Evolutionary conservation across 108 stramenopile genomes (phyloP).

Genomic region (Pelagomonas calceolata): DNA sequence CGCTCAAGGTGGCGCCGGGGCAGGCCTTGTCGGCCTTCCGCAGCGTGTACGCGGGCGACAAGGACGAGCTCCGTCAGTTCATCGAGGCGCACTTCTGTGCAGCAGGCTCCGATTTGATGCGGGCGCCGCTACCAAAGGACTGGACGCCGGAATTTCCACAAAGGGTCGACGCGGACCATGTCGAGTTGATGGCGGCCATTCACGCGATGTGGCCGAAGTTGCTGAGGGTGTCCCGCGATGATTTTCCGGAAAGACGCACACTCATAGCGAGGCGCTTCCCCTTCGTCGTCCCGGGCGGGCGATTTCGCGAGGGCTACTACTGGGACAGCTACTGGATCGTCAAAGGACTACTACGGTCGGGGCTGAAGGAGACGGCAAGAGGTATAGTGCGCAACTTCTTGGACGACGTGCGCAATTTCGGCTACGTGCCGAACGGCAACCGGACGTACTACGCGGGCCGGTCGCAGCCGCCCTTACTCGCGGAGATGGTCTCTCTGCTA

Average conservation of each 20-base stretch:
- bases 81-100: slow-evolving; percentile 2
- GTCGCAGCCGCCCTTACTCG: slow-evolving; percentile 28
- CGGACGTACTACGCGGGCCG: slow-evolving; percentile 41
- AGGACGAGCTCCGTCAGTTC: not conserved
- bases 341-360: slow-evolving; percentile 27
- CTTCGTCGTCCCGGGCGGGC: slow-evolving; percentile 19
- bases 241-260: not conserved
- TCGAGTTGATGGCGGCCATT: not conserved
- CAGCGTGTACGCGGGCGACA: not conserved
- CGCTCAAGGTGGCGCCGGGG: not conserved
- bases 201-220: not conserved
- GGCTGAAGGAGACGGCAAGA: slow-evolving; percentile 25
- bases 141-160: not conserved
- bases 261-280: not conserved
- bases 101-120: slow-evolving; percentile 1
- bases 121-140: not conserved
- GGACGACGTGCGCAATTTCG: slow-evolving; percentile 18
- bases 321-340: slow-evolving; percentile 49
- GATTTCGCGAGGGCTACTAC: slow-evolving; percentile 44
- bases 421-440: slow-evolving; percentile 39
- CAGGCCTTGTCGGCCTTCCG: not conserved
- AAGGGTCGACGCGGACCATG: not conserved
- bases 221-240: not conserved
- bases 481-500: not conserved
- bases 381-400: slow-evolving; percentile 28